Evolutionary conservation across 2,329 filamentous ascomycete genomes (phyloP), one percentile per base, ranked within the genome.

Genomic region (Exophiala phaeomuriformis): DNA sequence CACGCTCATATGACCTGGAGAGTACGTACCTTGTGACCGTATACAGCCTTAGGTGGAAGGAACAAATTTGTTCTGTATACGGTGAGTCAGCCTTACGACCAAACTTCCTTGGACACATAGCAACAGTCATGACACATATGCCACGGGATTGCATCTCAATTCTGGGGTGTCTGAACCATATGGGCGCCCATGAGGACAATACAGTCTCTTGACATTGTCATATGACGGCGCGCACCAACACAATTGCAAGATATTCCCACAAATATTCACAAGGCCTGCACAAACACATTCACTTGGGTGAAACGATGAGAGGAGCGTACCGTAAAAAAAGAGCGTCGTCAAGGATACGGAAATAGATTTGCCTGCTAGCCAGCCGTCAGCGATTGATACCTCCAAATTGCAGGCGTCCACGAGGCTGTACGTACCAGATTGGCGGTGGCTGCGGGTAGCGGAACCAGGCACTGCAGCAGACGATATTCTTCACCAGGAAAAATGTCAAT

Each of bases 11-110:
- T 41, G 27, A 36, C 48, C 9, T 29, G 3, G 5, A 42, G 3
- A 8, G 5, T 32, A 57, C 56, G 30, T 55, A 58, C 56, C 56
- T 58, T 49, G 9, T 42, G 30, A 41, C 9, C 51, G 30, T 41
- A 33, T 31, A 33, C 41, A n/a, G 39, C 12, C 31, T n/a, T 19
- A 28, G 2, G 31, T 37, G 39, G 33, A 45, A 31, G 19, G 43
- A 52, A 12, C 28, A 35, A 19, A 41, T 39, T 9, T 28, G 12
- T 36, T 52, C 29, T 27, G 4, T 27, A 31, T 10, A 32, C 33
- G 12, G 42, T 35, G 10, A 6, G 27, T 52, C 31, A 52, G 50
- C 42, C n/a, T 36, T 10, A 39, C 27, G 28, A 31, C 28, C 42
- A 45, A 29, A 19, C 19, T 19, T 19, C 19, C 19, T 19, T 19